These are phyloP conservation scores for Penicillium mononematosum DNA, from an alignment of 495 filamentous ascomycete genomes.

Conservation along the genomic window DNA sequence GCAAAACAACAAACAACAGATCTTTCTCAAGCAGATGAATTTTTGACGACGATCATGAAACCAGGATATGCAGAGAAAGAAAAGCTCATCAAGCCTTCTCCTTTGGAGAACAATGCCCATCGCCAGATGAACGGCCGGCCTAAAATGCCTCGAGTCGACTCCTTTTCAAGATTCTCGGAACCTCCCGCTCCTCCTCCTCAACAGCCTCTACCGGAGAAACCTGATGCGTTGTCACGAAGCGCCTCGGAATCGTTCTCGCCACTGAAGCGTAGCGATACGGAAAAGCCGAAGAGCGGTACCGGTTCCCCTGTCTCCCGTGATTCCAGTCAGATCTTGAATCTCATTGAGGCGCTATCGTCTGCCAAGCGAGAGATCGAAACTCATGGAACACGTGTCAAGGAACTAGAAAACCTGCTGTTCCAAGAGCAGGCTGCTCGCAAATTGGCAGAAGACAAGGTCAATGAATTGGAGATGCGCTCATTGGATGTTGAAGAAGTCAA, in stretches of 20 bases:
- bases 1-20: conserved; percentile 86
- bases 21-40: conserved; percentile 75
- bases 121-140: conserved; percentile 47
- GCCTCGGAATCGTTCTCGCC: conserved; percentile 47
- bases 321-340: conserved; percentile 69
- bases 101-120: conserved; percentile 35
- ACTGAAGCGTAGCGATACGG: conserved; percentile 72
- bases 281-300: conserved; percentile 60
- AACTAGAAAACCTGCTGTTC: conserved; percentile 74
- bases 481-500: conserved; percentile 22
- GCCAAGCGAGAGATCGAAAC: conserved; percentile 78
- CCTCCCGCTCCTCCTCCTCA: conserved; percentile 89
- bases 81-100: conserved; percentile 37
- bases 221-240: conserved; percentile 59
- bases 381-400: conserved; percentile 73
- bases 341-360: conserved; percentile 77
- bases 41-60: conserved; percentile 70
- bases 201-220: conserved; percentile 87
- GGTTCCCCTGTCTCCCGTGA: conserved; percentile 64
- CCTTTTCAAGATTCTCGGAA: conserved; percentile 70
- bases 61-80: conserved; percentile 68
- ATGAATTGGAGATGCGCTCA: conserved; percentile 59
- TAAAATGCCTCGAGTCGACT: conserved; percentile 58
- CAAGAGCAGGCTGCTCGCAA: conserved; percentile 81
- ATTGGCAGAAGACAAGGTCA: conserved; percentile 75